These are phyloP conservation scores for Purshia tridentata DNA, from an alignment of 306 rosid genomes.

Conservation along the genomic window DNA sequence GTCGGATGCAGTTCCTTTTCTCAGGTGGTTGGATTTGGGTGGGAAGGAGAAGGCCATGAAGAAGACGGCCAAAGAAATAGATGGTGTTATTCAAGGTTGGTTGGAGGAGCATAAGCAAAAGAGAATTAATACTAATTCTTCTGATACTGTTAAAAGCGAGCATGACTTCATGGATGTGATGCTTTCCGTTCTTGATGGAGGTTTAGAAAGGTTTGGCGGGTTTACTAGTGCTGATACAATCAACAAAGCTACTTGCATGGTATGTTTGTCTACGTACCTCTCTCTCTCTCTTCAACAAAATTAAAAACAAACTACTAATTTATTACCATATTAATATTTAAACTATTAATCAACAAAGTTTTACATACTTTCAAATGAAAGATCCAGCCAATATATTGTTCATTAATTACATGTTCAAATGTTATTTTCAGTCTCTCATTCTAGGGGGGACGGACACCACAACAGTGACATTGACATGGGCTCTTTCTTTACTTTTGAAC, in stretches of 20 bases:
- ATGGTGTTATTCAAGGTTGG: constrained; percentile 11
- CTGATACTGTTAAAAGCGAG: background rate
- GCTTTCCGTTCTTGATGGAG: constrained; percentile 10
- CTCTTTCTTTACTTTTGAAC: too few relatives aligned
- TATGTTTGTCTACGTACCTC: background rate
- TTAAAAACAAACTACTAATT: too few relatives aligned
- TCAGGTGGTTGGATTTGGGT: constrained; percentile 37
- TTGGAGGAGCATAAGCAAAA: constrained; percentile 24
- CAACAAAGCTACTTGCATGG: constrained; percentile 30
- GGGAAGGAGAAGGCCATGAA: constrained; percentile 36
- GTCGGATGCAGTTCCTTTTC: constrained; percentile 24
- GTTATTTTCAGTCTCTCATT: too few relatives aligned
- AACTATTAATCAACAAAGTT: too few relatives aligned
- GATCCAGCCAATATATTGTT: too few relatives aligned
- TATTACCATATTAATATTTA: too few relatives aligned
- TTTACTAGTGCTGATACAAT: constrained; percentile 16
- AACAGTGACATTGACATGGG: too few relatives aligned
- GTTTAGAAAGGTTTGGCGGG: background rate
- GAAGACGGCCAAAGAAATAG: constrained; percentile 13
- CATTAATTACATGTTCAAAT: too few relatives aligned
- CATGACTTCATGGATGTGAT: constrained; percentile 25
- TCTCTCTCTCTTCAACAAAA: too few relatives aligned
- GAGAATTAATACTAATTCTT: background rate
- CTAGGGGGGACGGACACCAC: too few relatives aligned
- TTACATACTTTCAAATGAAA: too few relatives aligned